Evolutionary conservation across 768 basidiomycete species (phyloP).

Genomic region (Tylopilus rubrobrunneus): DNA sequence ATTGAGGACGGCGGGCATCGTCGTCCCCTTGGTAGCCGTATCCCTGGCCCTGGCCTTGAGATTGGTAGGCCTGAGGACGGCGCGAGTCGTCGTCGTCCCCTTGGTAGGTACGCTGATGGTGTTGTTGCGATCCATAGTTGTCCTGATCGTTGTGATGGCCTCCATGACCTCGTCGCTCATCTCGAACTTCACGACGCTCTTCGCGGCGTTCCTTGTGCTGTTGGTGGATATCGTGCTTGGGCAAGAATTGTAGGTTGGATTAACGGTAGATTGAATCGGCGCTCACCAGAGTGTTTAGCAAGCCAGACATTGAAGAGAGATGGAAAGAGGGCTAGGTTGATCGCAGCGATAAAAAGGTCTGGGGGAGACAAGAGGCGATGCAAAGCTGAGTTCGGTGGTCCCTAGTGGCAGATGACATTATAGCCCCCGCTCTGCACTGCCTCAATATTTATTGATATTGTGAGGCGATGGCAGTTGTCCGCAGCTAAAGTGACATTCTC

Average conservation of each 20-base stretch:
- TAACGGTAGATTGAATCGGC: not conserved
- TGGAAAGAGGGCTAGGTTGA: not conserved
- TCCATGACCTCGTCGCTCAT: not conserved
- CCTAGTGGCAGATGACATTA: not conserved
- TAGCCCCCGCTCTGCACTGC: not conserved
- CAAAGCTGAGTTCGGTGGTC: not conserved
- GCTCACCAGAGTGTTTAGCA: not conserved
- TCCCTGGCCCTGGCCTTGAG: not conserved
- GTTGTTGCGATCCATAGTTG: not conserved
- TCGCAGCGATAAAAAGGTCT: not conserved
- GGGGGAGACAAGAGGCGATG: not conserved
- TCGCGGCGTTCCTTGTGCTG: slow-evolving; percentile 9
- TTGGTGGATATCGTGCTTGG: slow-evolving; percentile 6
- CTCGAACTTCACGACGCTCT: not conserved
- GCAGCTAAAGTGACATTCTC: no score
- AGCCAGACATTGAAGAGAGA: slow-evolving; percentile 13
- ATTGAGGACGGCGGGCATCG: not conserved
- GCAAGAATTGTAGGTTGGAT: not conserved
- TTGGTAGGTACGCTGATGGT: not conserved
- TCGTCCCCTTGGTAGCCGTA: not conserved
- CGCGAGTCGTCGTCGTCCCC: not conserved
- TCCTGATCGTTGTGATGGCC: not conserved
- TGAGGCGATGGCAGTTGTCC: not conserved
- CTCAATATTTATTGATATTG: not conserved
- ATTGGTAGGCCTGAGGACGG: slow-evolving; percentile 1